phyloP scores from a whole-genome alignment of 768 basidiomycete species.

The Phaeolepiota aurea region DNA sequence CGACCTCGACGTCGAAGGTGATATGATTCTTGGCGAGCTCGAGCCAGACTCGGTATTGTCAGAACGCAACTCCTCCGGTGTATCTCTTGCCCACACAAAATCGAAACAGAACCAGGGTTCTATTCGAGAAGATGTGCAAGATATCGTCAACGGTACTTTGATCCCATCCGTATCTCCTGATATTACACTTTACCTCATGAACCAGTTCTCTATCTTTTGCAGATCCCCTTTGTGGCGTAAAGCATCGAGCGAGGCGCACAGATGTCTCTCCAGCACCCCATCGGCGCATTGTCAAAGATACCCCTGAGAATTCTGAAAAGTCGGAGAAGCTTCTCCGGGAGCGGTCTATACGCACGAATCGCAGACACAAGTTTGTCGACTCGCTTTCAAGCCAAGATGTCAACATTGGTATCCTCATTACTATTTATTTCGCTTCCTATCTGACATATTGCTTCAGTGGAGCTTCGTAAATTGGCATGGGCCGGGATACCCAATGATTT shows the following conservation, averaged over 20 bases:
- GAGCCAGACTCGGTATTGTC: constrained; percentile 41
- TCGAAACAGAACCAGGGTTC: constrained; percentile 34
- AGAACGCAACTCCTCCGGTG: constrained; percentile 12
- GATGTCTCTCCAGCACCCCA: constrained; percentile 23
- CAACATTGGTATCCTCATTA: constrained; percentile 57
- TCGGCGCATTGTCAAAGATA: constrained; percentile 10
- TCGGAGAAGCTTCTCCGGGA: constrained; percentile 62
- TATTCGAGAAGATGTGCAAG: constrained; percentile 61
- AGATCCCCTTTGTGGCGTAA: constrained; percentile 57
- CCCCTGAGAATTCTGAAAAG: constrained; percentile 26
- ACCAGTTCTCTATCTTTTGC: constrained; percentile 16
- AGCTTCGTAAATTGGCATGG: constrained; percentile 90
- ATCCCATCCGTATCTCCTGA: constrained; percentile 2
- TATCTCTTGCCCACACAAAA: constrained; percentile 26
- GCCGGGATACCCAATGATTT: constrained; percentile 85
- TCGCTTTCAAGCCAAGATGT: constrained; percentile 72
- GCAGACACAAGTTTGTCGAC: constrained; percentile 74
- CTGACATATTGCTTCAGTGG: constrained; percentile 33
- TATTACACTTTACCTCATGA: constrained; percentile 13
- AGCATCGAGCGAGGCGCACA: constrained; percentile 30
- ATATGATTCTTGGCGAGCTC: constrained; percentile 71
- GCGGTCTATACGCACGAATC: constrained; percentile 69
- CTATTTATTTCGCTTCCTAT: not conserved
- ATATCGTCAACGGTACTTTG: constrained; percentile 66
- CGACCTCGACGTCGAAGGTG: constrained; percentile 66